A percentile compares a stretch with the other conserved stretches of the same genome.
Conservation (phyloP, 2,329 filamentous ascomycete genomes). For the Cyanodermella asteris region DNA sequence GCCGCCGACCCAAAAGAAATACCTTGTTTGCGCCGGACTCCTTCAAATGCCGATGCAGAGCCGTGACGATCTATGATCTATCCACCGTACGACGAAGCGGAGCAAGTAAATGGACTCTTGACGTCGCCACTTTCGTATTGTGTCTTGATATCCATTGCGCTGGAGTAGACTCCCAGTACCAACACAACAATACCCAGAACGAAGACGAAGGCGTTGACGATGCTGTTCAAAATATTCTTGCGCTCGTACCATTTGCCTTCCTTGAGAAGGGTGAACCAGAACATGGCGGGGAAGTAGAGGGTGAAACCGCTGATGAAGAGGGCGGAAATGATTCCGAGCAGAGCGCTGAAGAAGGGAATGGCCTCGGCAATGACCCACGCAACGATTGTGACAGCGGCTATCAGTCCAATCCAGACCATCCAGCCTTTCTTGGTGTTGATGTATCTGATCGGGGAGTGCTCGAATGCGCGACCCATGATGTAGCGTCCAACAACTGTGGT, state of each 20-base stretch:
- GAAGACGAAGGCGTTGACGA: slow-evolving; percentile 12
- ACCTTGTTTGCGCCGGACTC: too few species aligned
- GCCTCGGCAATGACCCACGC: slow-evolving; percentile 5
- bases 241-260: slow-evolving; percentile 20
- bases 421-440: slow-evolving; percentile 16
- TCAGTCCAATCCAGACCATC: slow-evolving; percentile 14
- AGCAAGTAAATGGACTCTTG: slow-evolving; percentile 20
- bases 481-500: slow-evolving; percentile 15
- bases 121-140: slow-evolving; percentile 18
- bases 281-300: slow-evolving; percentile 15
- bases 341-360: slow-evolving; percentile 6
- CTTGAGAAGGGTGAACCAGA: slow-evolving; percentile 18
- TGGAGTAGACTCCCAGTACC: slow-evolving; percentile 22
- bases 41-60: too few species aligned
- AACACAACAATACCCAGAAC: slow-evolving; percentile 14
- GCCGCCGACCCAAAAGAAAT: too few species aligned
- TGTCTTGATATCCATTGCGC: slow-evolving; percentile 21
- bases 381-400: slow-evolving; percentile 6
- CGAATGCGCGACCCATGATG: slow-evolving; percentile 15
- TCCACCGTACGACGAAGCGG: background rate
- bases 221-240: slow-evolving; percentile 14
- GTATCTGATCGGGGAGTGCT: slow-evolving; percentile 15
- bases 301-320: slow-evolving; percentile 6
- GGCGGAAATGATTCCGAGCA: slow-evolving; percentile 5
- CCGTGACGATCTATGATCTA: too few species aligned